A percentile compares a stretch with the other conserved stretches of the same genome.
phyloP scores from a whole-genome alignment of 2,329 filamentous ascomycete species.

The Aspergillus thermomutatus region DNA sequence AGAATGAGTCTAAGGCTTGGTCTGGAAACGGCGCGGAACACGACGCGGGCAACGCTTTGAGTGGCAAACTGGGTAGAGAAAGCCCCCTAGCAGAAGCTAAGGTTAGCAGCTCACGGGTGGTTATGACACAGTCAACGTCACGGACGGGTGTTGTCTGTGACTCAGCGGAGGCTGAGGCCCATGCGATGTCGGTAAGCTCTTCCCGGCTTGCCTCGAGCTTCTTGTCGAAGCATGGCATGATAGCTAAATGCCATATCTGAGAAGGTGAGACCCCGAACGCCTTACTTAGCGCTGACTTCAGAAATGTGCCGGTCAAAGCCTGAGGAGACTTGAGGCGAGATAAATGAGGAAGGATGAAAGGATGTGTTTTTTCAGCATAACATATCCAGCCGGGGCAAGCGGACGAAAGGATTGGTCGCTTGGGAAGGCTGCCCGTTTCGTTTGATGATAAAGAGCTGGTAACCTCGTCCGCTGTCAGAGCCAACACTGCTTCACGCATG shows the following conservation, averaged over 20 bases:
- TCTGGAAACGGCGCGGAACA: slow-evolving; percentile 68
- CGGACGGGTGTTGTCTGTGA: slow-evolving; percentile 52
- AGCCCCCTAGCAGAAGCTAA: slow-evolving; percentile 77
- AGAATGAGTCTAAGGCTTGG: slow-evolving; percentile 63
- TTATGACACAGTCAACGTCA: slow-evolving; percentile 98
- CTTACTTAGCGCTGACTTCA: slow-evolving; percentile 81
- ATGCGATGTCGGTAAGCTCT: slow-evolving; percentile 79
- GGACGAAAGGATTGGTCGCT: slow-evolving; percentile 63
- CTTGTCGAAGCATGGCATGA: slow-evolving; percentile 99
- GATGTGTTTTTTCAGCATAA: slow-evolving; percentile 97
- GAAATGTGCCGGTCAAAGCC: slow-evolving; percentile 80
- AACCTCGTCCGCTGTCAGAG: slow-evolving; percentile 72
- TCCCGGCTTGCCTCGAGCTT: slow-evolving; percentile 93
- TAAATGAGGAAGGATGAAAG: slow-evolving; percentile 85
- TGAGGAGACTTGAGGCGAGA: slow-evolving; percentile 92
- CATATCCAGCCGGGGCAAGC: slow-evolving; percentile 98
- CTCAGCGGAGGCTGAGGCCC: slow-evolving; percentile 50
- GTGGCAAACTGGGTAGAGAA: slow-evolving; percentile 70
- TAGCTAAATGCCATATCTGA: slow-evolving; percentile 86
- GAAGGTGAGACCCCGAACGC: slow-evolving; percentile 68
- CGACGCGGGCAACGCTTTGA: slow-evolving; percentile 48
- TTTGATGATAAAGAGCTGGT: slow-evolving; percentile 36
- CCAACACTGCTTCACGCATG: slow-evolving; percentile 77
- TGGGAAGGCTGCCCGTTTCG: slow-evolving; percentile 26
- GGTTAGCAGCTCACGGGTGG: slow-evolving; percentile 88